Percentiles rank a stretch among this genome's conserved stretches.
phyloP scores from a whole-genome alignment of 805 yeast species.

The Kodamaea jinghongensis region DNA sequence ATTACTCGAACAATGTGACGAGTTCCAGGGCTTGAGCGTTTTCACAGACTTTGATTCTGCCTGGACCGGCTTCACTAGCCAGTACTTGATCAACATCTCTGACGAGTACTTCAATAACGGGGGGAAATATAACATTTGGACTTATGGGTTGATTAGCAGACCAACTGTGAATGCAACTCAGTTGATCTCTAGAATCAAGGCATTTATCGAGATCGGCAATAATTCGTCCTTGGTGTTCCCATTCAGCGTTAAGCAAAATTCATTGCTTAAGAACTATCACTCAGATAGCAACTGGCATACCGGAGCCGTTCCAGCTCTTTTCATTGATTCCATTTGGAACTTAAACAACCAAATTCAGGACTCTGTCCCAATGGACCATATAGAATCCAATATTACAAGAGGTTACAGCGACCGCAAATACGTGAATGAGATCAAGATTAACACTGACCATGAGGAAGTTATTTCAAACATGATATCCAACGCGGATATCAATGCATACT shows the following conservation, averaged over 20 bases:
- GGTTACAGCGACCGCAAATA: constrained; percentile 45
- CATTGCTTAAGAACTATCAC: constrained; percentile 12
- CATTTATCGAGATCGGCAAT: constrained; percentile 44
- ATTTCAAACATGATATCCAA: constrained; percentile 13
- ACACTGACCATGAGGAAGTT: constrained; percentile 8
- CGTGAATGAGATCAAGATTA: constrained; percentile 36
- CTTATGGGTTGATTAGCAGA: constrained; percentile 34
- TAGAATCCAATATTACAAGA: constrained; percentile 43
- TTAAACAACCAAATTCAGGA: constrained; percentile 35
- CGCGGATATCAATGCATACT: constrained; percentile 17
- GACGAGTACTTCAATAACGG: constrained; percentile 63
- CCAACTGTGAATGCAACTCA: constrained; percentile 29
- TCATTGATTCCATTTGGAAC: constrained; percentile 43
- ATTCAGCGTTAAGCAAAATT: constrained; percentile 5
- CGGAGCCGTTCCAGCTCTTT: constrained; percentile 27
- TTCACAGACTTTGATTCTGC: constrained; percentile 70
- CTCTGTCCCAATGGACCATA: constrained; percentile 38
- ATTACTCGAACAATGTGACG: constrained; percentile 73
- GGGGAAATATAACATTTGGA: constrained; percentile 37
- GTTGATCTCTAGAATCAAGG: constrained; percentile 42
- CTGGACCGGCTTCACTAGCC: constrained; percentile 77
- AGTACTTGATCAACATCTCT: constrained; percentile 49
- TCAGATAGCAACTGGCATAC: constrained; percentile 41
- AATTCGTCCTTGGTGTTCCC: constrained; percentile 60
- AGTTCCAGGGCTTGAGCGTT: constrained; percentile 66